Evolutionary conservation across 768 basidiomycete species (phyloP).

Genomic region (Ramaria rubella): DNA sequence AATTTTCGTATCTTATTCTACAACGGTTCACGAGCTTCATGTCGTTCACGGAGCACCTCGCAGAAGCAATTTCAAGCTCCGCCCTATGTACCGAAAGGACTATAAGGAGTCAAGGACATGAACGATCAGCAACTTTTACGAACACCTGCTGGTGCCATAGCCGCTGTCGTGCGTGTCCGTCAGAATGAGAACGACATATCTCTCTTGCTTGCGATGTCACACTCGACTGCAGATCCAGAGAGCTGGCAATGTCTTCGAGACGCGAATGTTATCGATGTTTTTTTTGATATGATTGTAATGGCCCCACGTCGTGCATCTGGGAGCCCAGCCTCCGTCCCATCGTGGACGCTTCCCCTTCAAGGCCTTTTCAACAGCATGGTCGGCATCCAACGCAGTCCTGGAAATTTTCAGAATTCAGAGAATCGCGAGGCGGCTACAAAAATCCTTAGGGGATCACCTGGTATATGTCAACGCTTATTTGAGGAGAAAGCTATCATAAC

Average conservation of each 20-base stretch:
- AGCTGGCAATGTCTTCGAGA: not conserved
- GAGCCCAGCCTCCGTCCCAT: not conserved
- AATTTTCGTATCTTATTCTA: too few species aligned
- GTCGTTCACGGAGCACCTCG: too few species aligned
- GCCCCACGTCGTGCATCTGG: not conserved
- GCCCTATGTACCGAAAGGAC: too few species aligned
- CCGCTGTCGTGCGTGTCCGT: not conserved
- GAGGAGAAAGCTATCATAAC: not conserved
- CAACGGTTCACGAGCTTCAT: too few species aligned
- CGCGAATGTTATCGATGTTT: not conserved
- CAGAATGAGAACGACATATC: slow-evolving; percentile 2
- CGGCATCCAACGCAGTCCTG: slow-evolving; percentile 1
- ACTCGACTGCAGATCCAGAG: slow-evolving; percentile 3
- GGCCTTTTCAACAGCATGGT: slow-evolving; percentile 6
- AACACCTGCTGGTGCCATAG: not conserved
- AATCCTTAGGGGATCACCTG: not conserved
- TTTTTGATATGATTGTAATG: not conserved
- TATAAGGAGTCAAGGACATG: too few species aligned
- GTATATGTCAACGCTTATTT: slow-evolving; percentile 1
- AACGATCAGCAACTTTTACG: not conserved
- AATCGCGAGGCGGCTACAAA: slow-evolving; percentile 1
- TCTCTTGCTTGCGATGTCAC: not conserved
- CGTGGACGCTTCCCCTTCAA: slow-evolving; percentile 7
- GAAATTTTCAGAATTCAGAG: not conserved
- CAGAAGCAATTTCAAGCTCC: too few species aligned